Evolutionary conservation across 1,139 yeast species (phyloP).

Genomic region (Blastobotrys indianensis): DNA sequence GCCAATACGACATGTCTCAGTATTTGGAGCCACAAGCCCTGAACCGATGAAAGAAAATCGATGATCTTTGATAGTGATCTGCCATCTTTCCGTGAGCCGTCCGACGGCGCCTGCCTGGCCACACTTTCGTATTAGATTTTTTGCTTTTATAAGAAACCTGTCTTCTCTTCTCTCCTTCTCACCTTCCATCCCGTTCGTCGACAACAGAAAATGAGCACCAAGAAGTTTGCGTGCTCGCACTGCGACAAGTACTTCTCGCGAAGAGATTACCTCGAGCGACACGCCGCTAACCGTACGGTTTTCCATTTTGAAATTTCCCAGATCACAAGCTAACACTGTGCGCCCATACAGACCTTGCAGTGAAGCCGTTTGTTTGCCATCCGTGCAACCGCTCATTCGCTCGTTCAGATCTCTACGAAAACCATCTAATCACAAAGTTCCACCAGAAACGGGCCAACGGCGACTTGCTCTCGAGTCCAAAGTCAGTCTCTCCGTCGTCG

Average conservation of each 20-base stretch:
- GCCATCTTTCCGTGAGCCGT: too few relatives aligned
- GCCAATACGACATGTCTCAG: too few relatives aligned
- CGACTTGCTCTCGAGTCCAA: conserved; percentile 4
- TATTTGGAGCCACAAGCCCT: too few relatives aligned
- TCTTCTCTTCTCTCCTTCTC: too few relatives aligned
- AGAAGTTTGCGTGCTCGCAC: conserved; percentile 3
- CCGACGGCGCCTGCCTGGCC: too few relatives aligned
- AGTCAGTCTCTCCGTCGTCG: not conserved
- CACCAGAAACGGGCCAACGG: conserved; percentile 25
- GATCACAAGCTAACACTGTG: not conserved
- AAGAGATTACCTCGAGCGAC: conserved; percentile 36
- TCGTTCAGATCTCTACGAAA: conserved; percentile 33
- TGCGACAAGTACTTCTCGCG: conserved; percentile 36
- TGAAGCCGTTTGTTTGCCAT: conserved; percentile 32
- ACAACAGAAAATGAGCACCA: not conserved
- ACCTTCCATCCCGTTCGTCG: not conserved
- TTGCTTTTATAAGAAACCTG: too few relatives aligned
- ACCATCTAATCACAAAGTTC: conserved; percentile 31
- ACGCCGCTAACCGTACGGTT: conserved; percentile 33
- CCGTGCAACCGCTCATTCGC: conserved; percentile 33
- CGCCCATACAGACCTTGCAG: conserved; percentile 22
- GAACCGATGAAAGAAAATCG: too few relatives aligned
- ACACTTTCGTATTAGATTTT: too few relatives aligned
- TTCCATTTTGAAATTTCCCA: not conserved
- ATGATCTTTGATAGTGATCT: too few relatives aligned